A percentile compares a stretch with the other conserved stretches of the same genome.
phyloP scores from a whole-genome alignment of 805 yeast species.

The Geotrichum ghanense region DNA sequence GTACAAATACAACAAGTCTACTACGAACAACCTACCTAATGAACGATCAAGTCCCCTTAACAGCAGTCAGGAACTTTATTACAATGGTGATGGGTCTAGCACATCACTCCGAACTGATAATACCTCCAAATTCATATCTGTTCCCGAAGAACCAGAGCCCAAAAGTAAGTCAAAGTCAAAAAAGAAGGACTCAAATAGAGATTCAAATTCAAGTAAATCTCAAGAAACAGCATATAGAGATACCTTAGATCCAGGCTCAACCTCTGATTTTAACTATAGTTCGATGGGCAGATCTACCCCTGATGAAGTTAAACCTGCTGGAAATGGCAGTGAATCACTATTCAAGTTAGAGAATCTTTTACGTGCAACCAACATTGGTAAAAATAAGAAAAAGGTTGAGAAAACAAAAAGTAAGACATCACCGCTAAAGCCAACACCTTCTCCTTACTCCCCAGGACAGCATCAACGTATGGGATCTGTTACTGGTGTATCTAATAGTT shows the following conservation, averaged over 20 bases:
- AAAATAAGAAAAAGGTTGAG: not conserved
- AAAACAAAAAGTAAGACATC: not conserved
- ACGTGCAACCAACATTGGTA: conserved; percentile 1
- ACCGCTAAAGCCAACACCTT: not conserved
- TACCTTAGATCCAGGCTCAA: not conserved
- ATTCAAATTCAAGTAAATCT: not conserved
- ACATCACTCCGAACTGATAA: not conserved
- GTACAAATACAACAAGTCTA: not conserved
- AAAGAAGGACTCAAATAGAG: not conserved
- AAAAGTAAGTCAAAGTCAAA: not conserved
- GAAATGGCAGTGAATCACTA: not conserved
- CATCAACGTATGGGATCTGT: not conserved
- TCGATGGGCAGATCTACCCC: not conserved
- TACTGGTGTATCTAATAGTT: not conserved
- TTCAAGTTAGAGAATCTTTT: not conserved
- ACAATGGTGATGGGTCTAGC: not conserved
- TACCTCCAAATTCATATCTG: not conserved
- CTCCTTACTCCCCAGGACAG: not conserved
- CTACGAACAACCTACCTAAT: not conserved
- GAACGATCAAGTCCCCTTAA: not conserved
- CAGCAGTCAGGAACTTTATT: not conserved
- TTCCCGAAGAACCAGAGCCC: not conserved
- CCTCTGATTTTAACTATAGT: not conserved
- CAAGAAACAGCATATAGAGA: not conserved
- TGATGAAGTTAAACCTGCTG: not conserved